phyloP scores from a whole-genome alignment of 208 protist species.

The Trypanosoma lewisi region DNA sequence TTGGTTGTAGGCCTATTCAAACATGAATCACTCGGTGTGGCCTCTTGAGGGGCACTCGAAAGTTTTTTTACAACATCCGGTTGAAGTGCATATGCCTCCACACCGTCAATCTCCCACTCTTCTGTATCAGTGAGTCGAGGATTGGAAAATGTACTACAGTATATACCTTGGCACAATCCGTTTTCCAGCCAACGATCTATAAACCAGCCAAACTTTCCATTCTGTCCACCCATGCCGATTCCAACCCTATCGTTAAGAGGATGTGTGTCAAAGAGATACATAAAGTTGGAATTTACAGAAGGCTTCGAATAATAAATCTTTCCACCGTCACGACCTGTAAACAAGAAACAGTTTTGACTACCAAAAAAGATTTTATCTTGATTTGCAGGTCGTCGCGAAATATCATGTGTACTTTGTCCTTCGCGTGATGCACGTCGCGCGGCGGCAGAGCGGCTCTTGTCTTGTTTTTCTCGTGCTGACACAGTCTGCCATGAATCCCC shows the following conservation, averaged over 20 bases:
- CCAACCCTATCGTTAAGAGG: constrained; percentile 46
- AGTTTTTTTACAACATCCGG: constrained; percentile 25
- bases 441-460: constrained; percentile 45
- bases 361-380: constrained; percentile 71
- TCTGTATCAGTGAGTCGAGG: constrained; percentile 43
- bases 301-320: constrained; percentile 33
- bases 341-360: constrained; percentile 57
- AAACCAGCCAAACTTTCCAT: constrained; percentile 67
- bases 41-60: not conserved
- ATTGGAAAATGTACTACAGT: constrained; percentile 57
- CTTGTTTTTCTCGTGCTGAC: constrained; percentile 41
- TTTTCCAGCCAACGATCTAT: constrained; percentile 69
- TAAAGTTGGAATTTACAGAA: constrained; percentile 66
- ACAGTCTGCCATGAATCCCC: constrained; percentile 59
- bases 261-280: constrained; percentile 76
- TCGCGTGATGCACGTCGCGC: constrained; percentile 39
- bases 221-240: constrained; percentile 70
- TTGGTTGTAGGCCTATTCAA: constrained; percentile 25
- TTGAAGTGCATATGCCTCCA: constrained; percentile 64
- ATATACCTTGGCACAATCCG: constrained; percentile 36
- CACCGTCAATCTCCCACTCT: constrained; percentile 42
- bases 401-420: constrained; percentile 22
- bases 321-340: constrained; percentile 19
- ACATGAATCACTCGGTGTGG: constrained; percentile 19
- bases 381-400: constrained; percentile 27